phyloP scores from a whole-genome alignment of 2,329 filamentous ascomycete genomes.

The Truncatella angustata region DNA sequence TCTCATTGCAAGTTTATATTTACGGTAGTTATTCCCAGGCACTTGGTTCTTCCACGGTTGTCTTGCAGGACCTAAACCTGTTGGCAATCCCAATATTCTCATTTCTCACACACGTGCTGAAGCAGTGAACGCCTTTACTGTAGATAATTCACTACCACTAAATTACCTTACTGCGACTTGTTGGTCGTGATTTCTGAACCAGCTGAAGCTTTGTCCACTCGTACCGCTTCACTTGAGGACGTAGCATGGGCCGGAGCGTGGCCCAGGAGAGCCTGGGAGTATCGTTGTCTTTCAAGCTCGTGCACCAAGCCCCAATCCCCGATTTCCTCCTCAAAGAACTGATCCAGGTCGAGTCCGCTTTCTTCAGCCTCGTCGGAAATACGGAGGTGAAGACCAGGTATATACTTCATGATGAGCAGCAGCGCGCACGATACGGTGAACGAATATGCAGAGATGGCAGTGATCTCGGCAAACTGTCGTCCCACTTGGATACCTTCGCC shows the following conservation, averaged over 20 bases:
- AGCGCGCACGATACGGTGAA: constrained; percentile 52
- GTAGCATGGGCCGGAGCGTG: neutral
- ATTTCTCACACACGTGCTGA: too few species aligned
- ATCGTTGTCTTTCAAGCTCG: constrained; percentile 14
- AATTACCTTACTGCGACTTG: too few species aligned
- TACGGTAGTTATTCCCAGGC: too few species aligned
- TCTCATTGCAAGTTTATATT: too few species aligned
- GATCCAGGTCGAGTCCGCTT: constrained; percentile 43
- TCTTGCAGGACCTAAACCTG: too few species aligned
- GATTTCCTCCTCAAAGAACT: constrained; percentile 28
- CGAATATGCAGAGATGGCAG: constrained; percentile 52
- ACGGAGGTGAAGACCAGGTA: constrained; percentile 55
- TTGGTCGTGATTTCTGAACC: neutral
- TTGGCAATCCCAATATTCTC: too few species aligned
- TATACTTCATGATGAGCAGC: constrained; percentile 55
- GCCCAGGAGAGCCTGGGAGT: neutral
- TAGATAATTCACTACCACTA: too few species aligned
- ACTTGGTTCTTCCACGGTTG: too few species aligned
- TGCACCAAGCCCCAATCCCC: constrained; percentile 29
- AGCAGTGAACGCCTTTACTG: too few species aligned
- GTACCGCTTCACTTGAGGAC: constrained; percentile 2
- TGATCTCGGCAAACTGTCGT: constrained; percentile 56
- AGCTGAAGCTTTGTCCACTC: constrained; percentile 1
- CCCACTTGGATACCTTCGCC: constrained; percentile 54
- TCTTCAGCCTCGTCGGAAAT: constrained; percentile 55